Evolutionary conservation across 768 basidiomycete species (phyloP), one percentile per base, ranked within the genome.

Genomic region (Lactarius pseudohatsudake): DNA sequence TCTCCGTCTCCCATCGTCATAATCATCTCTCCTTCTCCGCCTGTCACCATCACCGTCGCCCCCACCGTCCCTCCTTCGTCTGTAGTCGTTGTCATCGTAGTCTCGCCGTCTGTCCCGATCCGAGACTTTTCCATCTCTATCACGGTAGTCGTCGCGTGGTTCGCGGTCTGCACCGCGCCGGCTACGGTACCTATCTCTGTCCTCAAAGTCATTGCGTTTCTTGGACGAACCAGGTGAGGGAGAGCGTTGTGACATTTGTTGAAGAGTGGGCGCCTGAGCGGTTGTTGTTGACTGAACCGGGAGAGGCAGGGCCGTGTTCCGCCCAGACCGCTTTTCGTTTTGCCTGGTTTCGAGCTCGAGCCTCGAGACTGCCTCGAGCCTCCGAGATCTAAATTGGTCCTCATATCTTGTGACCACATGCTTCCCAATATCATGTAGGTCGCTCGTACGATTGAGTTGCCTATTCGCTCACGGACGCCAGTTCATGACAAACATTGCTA

Each of bases 231-330:
- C 45, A 26, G 59, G 50, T 30, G 65, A 61, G 43, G 72, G 64
- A 38, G 65, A 64, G 58, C 68, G 67, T 45, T 54, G 67, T 38
- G 70, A 64, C 72, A 72, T 72, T 10, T 62, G 64, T 62, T 66
- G 69, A 56, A 73, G 32, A 54, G 26, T 10, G 13, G 20, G 61
- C 13, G 18, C 4, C 1, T 41, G 30, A 32, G 11, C 7, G 38
- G 38, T 1, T 13, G 32, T 20, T 20, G 58, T 58, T 20, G 58
- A 36, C 45, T 40, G 20, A 32, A 58, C 36, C 18, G 57, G 36
- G n/a, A n/a, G 20, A n/a, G 30, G 54, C 54, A 7, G 28, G 7
- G 28, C 54, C 28, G 54, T 7, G 10, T 56, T 56, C 54, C 54
- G 54, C 10, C 11, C 36, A 38, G 28, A 2, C 28, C 28, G 2